Evolutionary conservation across 352 stramenopile genomes (phyloP).

Genomic region (Globisporangium ultimum): DNA sequence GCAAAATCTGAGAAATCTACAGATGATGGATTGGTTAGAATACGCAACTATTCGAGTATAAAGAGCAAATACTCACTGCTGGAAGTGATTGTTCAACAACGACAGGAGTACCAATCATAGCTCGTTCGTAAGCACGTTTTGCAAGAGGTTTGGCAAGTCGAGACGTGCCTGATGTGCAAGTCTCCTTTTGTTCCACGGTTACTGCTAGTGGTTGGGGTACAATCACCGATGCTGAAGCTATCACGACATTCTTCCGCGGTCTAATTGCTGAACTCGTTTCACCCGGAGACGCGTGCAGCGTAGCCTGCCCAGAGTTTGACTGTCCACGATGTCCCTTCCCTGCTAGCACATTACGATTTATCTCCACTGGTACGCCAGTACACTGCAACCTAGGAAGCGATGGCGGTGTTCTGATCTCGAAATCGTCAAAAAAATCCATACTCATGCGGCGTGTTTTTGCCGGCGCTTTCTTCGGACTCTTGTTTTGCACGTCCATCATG

Average conservation of each 20-base stretch:
- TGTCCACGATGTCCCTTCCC: neutral
- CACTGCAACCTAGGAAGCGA: neutral
- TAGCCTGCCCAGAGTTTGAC: neutral
- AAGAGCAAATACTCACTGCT: slow-evolving; percentile 1
- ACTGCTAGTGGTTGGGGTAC: neutral
- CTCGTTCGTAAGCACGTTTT: slow-evolving; percentile 5
- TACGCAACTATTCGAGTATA: neutral
- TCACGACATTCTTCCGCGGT: neutral
- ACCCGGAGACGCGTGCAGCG: neutral
- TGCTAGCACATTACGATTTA: neutral
- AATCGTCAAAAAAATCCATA: slow-evolving; percentile 6
- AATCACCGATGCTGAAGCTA: neutral
- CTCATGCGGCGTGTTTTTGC: slow-evolving; percentile 6
- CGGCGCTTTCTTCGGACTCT: slow-evolving; percentile 11
- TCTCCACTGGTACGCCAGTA: neutral
- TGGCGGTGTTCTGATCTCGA: slow-evolving; percentile 9
- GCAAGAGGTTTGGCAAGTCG: slow-evolving; percentile 12
- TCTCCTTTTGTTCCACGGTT: slow-evolving; percentile 10
- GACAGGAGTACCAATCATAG: no score
- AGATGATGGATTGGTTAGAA: neutral
- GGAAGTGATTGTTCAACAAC: slow-evolving; percentile 5
- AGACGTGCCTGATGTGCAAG: neutral
- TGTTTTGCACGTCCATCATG: slow-evolving; percentile 14
- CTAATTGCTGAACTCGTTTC: neutral
- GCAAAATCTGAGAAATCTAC: neutral